phyloP scores from a whole-genome alignment of 495 filamentous ascomycete genomes.

The Clohesyomyces aquaticus region DNA sequence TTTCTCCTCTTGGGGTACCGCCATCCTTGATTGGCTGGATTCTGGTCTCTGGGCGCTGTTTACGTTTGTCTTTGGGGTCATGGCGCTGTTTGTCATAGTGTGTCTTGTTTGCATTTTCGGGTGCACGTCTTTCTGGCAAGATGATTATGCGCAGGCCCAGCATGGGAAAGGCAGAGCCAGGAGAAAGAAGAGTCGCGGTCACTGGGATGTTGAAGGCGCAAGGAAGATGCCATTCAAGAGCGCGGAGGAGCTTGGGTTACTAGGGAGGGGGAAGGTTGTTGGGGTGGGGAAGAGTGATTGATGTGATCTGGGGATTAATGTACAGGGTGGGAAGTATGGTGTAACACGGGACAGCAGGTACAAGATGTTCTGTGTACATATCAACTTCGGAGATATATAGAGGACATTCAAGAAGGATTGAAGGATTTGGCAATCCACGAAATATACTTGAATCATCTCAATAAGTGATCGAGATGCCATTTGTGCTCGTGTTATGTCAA shows the following conservation, averaged over 20 bases:
- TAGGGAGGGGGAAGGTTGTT: slow-evolving; percentile 24
- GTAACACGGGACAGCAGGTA: no score
- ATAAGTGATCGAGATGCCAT: no score
- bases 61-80: slow-evolving; percentile 11
- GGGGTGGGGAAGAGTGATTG: slow-evolving; percentile 35
- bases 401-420: no score
- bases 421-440: no score
- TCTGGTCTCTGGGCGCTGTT: slow-evolving; percentile 22
- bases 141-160: slow-evolving; percentile 28
- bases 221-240: slow-evolving; percentile 15
- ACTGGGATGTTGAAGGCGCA: slow-evolving; percentile 12
- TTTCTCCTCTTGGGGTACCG: not conserved
- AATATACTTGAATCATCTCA: no score
- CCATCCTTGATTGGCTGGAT: slow-evolving; percentile 13
- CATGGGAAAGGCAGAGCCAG: slow-evolving; percentile 16
- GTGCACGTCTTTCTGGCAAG: slow-evolving; percentile 9
- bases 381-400: no score
- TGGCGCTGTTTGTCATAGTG: slow-evolving; percentile 24
- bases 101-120: slow-evolving; percentile 32
- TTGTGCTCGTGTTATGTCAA: no score
- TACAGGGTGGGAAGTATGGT: no score
- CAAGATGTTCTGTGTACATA: no score
- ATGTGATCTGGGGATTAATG: slow-evolving; percentile 2
- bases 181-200: slow-evolving; percentile 1
- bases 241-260: slow-evolving; percentile 28